Evolutionary conservation across 2,329 filamentous ascomycete genomes (phyloP), one percentile per base, ranked within the genome.

Genomic region (Aspergillus clavatus): DNA sequence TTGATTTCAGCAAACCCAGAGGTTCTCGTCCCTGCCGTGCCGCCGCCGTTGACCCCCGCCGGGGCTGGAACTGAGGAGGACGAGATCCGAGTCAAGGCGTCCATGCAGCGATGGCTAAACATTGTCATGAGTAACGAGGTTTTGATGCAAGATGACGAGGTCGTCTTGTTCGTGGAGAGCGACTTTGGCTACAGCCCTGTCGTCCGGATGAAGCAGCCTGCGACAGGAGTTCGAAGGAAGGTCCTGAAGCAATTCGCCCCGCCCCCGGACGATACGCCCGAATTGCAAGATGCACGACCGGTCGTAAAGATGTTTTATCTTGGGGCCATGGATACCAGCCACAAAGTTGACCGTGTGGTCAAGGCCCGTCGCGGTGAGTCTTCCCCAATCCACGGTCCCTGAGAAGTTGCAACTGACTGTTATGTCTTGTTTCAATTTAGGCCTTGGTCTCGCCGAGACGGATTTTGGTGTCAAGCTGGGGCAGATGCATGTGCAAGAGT

Each of bases 101-200:
- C 88, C 7, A 80, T 98, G 73, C 93, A 98, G 70, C 79, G 89
- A 63, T 98, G 93, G 93, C 78, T 98, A 59, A 96, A 95, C 67
- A 87, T 87, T 47, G 86, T 98, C 16, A 95, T 93, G 71, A 81
- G 81, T 60, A 97, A 93, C 57, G 90, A 97, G 27, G 83, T 94
- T 1, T 79, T 98, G 6, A 95, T 95, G 76, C 82, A 86, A 51
- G 93, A 98, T 64, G 91, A 97, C 51, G 93, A 98, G 71, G 91
- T 97, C 82, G 82, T 96, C 4, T 83, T 97, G 48, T 98, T 98
- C 60, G 89, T 98, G n/a, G 93, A 98, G 71, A 95, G 89, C 63
- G 93, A 98, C 67, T 97, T 96, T 67, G 93, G 93, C 31, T 98
- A 98, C 69, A 96, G 89, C 61, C 93, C 93, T 1, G 86, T 97